A percentile compares a stretch with the other conserved stretches of the same genome.
phyloP scores from a whole-genome alignment of 1,284 basidiomycete species.

The Ganoderma lucidum region DNA sequence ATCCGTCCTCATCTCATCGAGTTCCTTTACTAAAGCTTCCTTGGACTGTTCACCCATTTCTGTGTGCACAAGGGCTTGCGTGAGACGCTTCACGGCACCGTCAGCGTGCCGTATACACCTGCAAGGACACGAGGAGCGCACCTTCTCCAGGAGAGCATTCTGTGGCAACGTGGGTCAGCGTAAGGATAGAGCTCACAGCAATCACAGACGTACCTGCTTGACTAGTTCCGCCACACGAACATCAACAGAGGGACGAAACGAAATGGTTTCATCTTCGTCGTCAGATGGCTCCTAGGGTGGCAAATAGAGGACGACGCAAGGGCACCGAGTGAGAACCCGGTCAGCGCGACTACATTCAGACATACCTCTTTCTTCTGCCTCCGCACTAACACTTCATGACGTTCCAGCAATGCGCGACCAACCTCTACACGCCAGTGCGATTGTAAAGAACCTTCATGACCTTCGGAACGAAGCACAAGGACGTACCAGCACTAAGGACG shows the following conservation, averaged over 20 bases:
- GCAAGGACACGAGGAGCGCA: slow-evolving; percentile 39
- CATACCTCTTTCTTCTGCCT: slow-evolving; percentile 59
- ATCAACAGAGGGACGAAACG: slow-evolving; percentile 34
- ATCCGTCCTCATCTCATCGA: slow-evolving; percentile 78
- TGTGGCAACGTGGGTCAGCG: slow-evolving; percentile 41
- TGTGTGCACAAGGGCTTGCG: slow-evolving; percentile 82
- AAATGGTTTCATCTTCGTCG: slow-evolving; percentile 20
- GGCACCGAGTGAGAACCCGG: neutral
- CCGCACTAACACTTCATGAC: slow-evolving; percentile 87
- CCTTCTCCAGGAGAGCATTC: slow-evolving; percentile 75
- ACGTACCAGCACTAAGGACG: slow-evolving; percentile 84
- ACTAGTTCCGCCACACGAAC: slow-evolving; percentile 49
- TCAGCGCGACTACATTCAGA: slow-evolving; percentile 33
- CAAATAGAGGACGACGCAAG: neutral
- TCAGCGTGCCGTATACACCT: neutral
- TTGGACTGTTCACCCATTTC: slow-evolving; percentile 86
- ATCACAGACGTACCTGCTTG: slow-evolving; percentile 36
- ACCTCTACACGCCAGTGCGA: slow-evolving; percentile 65
- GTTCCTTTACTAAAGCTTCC: slow-evolving; percentile 76
- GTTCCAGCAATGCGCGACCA: slow-evolving; percentile 87
- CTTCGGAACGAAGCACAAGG: neutral
- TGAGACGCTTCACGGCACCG: slow-evolving; percentile 64
- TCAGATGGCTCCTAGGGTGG: neutral
- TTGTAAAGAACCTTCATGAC: neutral
- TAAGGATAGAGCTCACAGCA: neutral